A percentile compares a stretch with the other conserved stretches of the same genome.
These are phyloP conservation scores for Fusarium sp. DNA, from an alignment of 2,329 filamentous ascomycete species.

Conservation along the genomic window DNA sequence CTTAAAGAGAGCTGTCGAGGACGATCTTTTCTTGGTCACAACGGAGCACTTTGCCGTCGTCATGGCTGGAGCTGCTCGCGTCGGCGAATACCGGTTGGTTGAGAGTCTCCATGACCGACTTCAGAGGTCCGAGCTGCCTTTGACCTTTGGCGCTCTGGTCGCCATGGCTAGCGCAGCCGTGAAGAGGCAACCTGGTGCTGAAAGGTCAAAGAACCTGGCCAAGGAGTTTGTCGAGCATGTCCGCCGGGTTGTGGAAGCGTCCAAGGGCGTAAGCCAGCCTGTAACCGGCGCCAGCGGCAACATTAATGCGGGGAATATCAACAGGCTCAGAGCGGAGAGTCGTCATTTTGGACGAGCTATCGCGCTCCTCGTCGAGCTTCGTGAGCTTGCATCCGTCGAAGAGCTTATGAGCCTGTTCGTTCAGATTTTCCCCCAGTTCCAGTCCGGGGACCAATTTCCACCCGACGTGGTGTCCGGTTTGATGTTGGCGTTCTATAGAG, in stretches of 20 bases:
- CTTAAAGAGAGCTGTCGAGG: constrained; percentile 60
- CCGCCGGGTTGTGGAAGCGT: constrained; percentile 38
- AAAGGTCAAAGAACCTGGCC: constrained; percentile 45
- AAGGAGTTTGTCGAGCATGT: constrained; percentile 52
- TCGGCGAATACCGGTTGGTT: constrained; percentile 60
- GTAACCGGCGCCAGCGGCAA: neutral
- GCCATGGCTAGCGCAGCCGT: constrained; percentile 58
- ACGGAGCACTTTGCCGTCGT: constrained; percentile 68
- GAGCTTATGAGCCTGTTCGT: constrained; percentile 71
- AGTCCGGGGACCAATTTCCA: constrained; percentile 59
- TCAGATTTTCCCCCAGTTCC: constrained; percentile 55
- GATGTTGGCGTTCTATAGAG: constrained; percentile 76
- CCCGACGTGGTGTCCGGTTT: constrained; percentile 73
- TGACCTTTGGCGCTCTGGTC: constrained; percentile 61
- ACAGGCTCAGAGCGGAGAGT: constrained; percentile 47
- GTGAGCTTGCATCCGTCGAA: constrained; percentile 68
- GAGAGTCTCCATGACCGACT: constrained; percentile 62
- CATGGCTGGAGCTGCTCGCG: constrained; percentile 67
- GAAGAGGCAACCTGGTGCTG: constrained; percentile 41
- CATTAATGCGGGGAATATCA: constrained; percentile 35
- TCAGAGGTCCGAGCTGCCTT: constrained; percentile 58
- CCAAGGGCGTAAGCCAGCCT: constrained; percentile 7
- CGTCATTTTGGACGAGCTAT: constrained; percentile 53
- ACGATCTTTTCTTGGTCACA: constrained; percentile 63
- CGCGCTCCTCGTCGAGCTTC: constrained; percentile 53